Evolutionary conservation across 1,284 basidiomycete species (phyloP).

Genomic region (Fomitiporia mediterranea): DNA sequence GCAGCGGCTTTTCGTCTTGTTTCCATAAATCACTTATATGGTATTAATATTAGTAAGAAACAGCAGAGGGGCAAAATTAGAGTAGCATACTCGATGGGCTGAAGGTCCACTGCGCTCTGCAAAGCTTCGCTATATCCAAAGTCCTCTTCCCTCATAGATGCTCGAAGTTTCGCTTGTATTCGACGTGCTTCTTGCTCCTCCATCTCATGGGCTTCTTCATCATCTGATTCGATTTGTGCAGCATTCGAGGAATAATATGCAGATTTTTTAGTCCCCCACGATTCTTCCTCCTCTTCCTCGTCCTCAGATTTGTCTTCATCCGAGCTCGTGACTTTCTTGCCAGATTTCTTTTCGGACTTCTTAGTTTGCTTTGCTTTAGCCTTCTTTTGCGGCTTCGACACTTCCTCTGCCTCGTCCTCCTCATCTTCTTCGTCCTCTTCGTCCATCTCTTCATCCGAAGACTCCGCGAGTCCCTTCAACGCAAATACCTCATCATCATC

Average conservation of each 20-base stretch:
- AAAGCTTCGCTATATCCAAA: conserved; percentile 76
- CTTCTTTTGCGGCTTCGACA: conserved; percentile 21
- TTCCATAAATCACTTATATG: conserved; percentile 27
- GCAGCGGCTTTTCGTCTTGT: conserved; percentile 33
- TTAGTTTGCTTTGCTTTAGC: conserved; percentile 15
- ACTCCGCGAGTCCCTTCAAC: conserved; percentile 43
- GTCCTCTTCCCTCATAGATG: conserved; percentile 72
- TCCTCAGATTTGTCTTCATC: conserved; percentile 26
- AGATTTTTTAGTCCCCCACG: conserved; percentile 74
- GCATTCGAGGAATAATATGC: conserved; percentile 87
- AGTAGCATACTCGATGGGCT: conserved; percentile 42
- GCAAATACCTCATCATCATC: conserved; percentile 70
- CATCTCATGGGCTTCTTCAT: conserved; percentile 80
- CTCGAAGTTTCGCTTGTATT: conserved; percentile 72
- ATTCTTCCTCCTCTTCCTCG: conserved; percentile 53
- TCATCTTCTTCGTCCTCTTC: conserved; percentile 41
- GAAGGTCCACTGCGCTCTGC: conserved; percentile 36
- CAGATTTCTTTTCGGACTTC: conserved; percentile 8
- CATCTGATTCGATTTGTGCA: conserved; percentile 73
- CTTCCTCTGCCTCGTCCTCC: conserved; percentile 28
- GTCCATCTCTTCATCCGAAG: conserved; percentile 42
- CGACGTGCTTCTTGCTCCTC: conserved; percentile 86
- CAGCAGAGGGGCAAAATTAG: too few relatives aligned
- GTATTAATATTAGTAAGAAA: background rate
- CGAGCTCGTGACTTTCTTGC: conserved; percentile 9